Base-by-base conservation (phyloP, 306 rosid genomes). In the Psophocarpus tetragonolobus region DNA sequence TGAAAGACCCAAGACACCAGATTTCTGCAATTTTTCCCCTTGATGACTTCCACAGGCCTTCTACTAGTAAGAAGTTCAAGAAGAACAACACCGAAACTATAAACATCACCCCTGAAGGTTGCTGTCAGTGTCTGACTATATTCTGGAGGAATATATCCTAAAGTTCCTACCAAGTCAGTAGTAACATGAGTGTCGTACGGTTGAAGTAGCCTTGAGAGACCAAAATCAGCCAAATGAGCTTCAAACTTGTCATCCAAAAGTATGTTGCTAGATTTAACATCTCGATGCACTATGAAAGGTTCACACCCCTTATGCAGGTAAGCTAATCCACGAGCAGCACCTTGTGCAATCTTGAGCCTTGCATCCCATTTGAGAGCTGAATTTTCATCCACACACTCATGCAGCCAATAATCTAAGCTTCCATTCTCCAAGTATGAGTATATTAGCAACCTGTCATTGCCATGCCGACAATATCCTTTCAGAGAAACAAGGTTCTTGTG, bases 341-440 rank as follows among this genome's bases (percentile, higher is more conserved):
- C 93, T 80, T 87, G 90, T 2, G 95, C 95, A 26, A 92, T 92
- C 87, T 85, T 85, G 64, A 92, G 90, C 27, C 97, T 85, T 39
- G 61, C 61, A 50, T 92, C 95, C 95, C 97, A 92, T 56, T 85
- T 84, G 20, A 92, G 88, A 63, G 69, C 78, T 3, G 97, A 85
- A 54, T 44, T 75, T 24, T 67, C 84, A 35, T 90, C 90, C 39
- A 84, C 87, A 60, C 76, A 78, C 87, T 92, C 97, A 56, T 92
- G 97, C 68, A 92, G 87, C 94, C 93, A 92, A 72, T 92, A 87
- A 74, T 92, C 97, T 87, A 90, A 85, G 80, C 97, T 92, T 76
- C 94, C 95, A 57, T 92, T 92, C 79, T 92, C 94, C 86, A 92
- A 76, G 85, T 85, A 92, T n/a, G 97, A 92, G 82, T 92, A 90